Base-by-base conservation (phyloP, 2,329 filamentous ascomycete species). In the Diaporthe caulivora region DNA sequence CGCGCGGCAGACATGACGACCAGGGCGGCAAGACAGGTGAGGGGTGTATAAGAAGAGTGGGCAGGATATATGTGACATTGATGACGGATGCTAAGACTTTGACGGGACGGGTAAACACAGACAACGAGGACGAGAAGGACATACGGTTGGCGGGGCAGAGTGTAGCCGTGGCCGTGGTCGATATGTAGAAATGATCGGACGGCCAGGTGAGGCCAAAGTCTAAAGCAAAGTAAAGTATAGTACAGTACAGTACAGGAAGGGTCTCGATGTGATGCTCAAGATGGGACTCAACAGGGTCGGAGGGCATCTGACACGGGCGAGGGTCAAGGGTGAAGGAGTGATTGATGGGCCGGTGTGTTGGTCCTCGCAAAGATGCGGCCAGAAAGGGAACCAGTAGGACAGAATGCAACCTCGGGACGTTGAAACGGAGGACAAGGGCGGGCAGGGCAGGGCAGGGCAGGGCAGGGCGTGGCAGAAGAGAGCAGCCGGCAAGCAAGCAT, bases 81-180 rank as follows among this genome's bases (percentile, higher is more conserved):
- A 67, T 67, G 62, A 67, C 62, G 62, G 62, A 37, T 65, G 62
- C 62, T 65, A 65, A 65, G 62, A 65, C 62, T 51, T 40, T 65
- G 62, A 65, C 62, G 60, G 60, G 44, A 65, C 44, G 62, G 62
- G 62, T 26, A 51, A 51, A 37, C 29, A 51, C 29, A 37, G 21
- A 51, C 44, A 29, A 47, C 9, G 26, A 26, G 8, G 17, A 21
- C 18, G 31, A 29, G 47, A 53, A 10, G 31, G 31, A 67, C 62
- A 15, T 65, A 65, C 62, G 29, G 44, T 37, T 34, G 62, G 44
- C 62, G 37, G 37, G 31, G 62, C 44, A 65, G 26, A 18, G 47
- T n/a, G 40, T 47, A 40, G 53, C 54, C 31, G 54, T 47, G 58
- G 44, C 18, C 26, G 47, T 67, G 62, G 62, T 17, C 21, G 31